Base-by-base conservation (phyloP, 2,329 filamentous ascomycete genomes). In the Fusarium nelsonii region DNA sequence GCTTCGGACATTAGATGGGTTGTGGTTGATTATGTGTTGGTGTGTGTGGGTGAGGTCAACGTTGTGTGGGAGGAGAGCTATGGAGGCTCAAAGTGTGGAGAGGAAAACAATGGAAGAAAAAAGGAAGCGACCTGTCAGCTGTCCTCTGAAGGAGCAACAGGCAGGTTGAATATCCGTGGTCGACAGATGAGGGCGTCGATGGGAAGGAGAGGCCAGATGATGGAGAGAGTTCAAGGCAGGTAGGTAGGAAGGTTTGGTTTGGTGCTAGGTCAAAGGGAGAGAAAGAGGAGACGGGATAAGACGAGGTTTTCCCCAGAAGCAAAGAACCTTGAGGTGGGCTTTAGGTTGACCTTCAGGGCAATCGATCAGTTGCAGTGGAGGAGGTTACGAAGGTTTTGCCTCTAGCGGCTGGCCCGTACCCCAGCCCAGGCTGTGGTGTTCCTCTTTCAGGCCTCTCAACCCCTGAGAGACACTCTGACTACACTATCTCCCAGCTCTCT, bases 1-100 rank as follows among this genome's bases (percentile, higher is more conserved):
- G 92, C 89, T 88, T 98, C 95, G 88, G 96, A 97, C 96, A 98
- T 98, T 84, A 81, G 83, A 80, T 76, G 78, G 77, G 74, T 80
- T 80, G 75, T 73, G 80, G 78, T 78, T 81, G 77, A 79, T 76
- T 73, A 57, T 75, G 58, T 45, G 73, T 73, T 73, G 69, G 72
- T 55, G 46, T 32, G 57, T 58, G 65, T 52, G 65, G 45, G 61
- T 70, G 51, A 44, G 50, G 46, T 49, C 30, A 50, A 33, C 64
- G 61, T 72, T 67, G 74, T 71, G 62, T 45, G 61, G 68, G 71
- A 68, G 68, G 72, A 71, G 72, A 74, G 72, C 72, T 73, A 70
- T 65, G 62, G 61, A 65, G 65, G 72, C 72, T 74, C 72, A 54
- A 59, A 59, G 60, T 64, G 77, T 79, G 78, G 73, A 73, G 73